These are phyloP conservation scores for Phytophthora sansomeana DNA, from an alignment of 352 stramenopile genomes.

Conservation along the genomic window DNA sequence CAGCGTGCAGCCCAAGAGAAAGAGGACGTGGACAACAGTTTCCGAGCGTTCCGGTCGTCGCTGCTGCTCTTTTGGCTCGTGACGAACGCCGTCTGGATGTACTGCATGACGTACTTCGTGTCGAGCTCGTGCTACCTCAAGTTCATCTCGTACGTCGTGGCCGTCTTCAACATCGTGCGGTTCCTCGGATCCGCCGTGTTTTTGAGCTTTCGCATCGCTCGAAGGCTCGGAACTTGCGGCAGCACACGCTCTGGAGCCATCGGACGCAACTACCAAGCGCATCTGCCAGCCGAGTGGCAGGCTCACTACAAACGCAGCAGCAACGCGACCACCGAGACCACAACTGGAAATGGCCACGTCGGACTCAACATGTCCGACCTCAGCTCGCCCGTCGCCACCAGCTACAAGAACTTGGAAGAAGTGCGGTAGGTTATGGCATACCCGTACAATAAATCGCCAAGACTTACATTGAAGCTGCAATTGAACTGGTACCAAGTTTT, in stretches of 20 bases:
- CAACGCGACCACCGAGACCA: slow-evolving; percentile 15
- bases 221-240: slow-evolving; percentile 27
- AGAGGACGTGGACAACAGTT: slow-evolving; percentile 63
- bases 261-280: slow-evolving; percentile 22
- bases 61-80: slow-evolving; percentile 64
- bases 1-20: slow-evolving; percentile 44
- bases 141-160: slow-evolving; percentile 53
- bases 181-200: slow-evolving; percentile 50
- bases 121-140: slow-evolving; percentile 60
- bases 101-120: slow-evolving; percentile 52
- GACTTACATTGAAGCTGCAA: too few relatives aligned
- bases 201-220: slow-evolving; percentile 46
- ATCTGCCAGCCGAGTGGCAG: slow-evolving; percentile 34
- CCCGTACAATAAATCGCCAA: too few relatives aligned
- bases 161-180: slow-evolving; percentile 54
- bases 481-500: too few relatives aligned
- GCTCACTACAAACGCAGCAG: slow-evolving; percentile 38
- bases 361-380: slow-evolving; percentile 10
- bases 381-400: slow-evolving; percentile 10
- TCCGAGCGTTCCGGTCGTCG: slow-evolving; percentile 52
- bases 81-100: slow-evolving; percentile 56
- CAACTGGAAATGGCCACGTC: slow-evolving; percentile 11
- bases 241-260: neutral
- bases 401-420: slow-evolving; percentile 18
- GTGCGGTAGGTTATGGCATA: too few relatives aligned